phyloP scores from a whole-genome alignment of 768 basidiomycete genomes.

The Podaxis sp. region DNA sequence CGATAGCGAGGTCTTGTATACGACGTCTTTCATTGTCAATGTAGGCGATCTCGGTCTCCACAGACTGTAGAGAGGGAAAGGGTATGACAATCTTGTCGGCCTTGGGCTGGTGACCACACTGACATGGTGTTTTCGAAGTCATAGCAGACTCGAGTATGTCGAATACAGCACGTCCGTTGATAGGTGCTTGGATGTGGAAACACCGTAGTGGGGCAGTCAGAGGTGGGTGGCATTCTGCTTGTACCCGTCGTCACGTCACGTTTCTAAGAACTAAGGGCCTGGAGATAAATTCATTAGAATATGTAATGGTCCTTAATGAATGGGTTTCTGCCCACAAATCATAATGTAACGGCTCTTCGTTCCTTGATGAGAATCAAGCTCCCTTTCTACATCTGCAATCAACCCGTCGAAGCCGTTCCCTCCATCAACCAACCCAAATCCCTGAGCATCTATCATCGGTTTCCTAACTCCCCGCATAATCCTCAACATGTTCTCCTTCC shows the following conservation, averaged over 20 bases:
- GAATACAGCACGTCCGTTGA: too few relatives aligned
- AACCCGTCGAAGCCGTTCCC: neutral
- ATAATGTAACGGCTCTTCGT: neutral
- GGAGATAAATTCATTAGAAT: too few relatives aligned
- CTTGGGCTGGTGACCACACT: too few relatives aligned
- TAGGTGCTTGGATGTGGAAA: too few relatives aligned
- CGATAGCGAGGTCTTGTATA: neutral
- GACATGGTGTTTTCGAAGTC: too few relatives aligned
- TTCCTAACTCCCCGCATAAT: neutral
- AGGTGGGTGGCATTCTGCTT: too few relatives aligned
- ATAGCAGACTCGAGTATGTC: too few relatives aligned
- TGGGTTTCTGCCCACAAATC: constrained; percentile 1
- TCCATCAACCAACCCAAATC: neutral
- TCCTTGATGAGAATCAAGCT: neutral
- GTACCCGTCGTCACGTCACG: too few relatives aligned
- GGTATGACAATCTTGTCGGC: too few relatives aligned
- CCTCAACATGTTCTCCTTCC: neutral
- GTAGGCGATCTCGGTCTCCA: neutral
- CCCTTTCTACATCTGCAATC: neutral
- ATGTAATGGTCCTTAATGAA: neutral
- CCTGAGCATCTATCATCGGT: neutral
- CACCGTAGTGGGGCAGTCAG: too few relatives aligned
- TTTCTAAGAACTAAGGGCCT: too few relatives aligned
- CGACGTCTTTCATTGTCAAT: neutral
- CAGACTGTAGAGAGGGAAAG: too few relatives aligned